These are phyloP conservation scores for Quercus suber DNA, from an alignment of 306 rosid genomes.

Conservation along the genomic window DNA sequence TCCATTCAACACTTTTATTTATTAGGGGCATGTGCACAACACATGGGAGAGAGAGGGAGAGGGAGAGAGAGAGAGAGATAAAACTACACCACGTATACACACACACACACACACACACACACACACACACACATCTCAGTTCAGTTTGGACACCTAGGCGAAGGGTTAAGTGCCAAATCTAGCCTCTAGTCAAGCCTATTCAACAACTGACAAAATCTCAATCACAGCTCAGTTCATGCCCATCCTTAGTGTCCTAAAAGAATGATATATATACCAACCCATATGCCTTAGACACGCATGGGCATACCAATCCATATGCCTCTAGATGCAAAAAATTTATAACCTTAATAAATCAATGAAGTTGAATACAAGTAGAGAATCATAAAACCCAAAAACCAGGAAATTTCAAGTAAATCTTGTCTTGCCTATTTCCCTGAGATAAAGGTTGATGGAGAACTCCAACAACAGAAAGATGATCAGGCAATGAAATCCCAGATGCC, in stretches of 20 bases:
- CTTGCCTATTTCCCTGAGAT: slow-evolving; percentile 82
- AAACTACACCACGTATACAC: background rate
- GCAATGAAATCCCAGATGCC: slow-evolving; percentile 60
- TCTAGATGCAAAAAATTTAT: background rate
- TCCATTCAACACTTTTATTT: background rate
- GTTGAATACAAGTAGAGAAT: slow-evolving; percentile 18
- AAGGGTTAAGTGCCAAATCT: no score
- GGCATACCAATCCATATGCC: background rate
- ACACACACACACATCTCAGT: background rate
- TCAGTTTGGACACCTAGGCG: background rate
- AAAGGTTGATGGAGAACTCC: slow-evolving; percentile 78
- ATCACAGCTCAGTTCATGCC: background rate
- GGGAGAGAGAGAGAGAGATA: background rate
- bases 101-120: no score
- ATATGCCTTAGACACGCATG: background rate
- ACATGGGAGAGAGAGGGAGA: background rate
- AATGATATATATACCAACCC: background rate
- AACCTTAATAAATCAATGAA: slow-evolving; percentile 7
- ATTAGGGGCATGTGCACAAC: background rate
- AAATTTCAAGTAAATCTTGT: slow-evolving; percentile 25
- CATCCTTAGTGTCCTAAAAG: background rate
- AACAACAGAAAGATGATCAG: slow-evolving; percentile 68
- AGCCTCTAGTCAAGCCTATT: no score
- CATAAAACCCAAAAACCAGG: slow-evolving; percentile 21
- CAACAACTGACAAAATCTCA: background rate